A percentile compares a stretch with the other conserved stretches of the same genome.
Conservation (phyloP, 2,329 filamentous ascomycete genomes). For the Pestalotiopsis sp. region DNA sequence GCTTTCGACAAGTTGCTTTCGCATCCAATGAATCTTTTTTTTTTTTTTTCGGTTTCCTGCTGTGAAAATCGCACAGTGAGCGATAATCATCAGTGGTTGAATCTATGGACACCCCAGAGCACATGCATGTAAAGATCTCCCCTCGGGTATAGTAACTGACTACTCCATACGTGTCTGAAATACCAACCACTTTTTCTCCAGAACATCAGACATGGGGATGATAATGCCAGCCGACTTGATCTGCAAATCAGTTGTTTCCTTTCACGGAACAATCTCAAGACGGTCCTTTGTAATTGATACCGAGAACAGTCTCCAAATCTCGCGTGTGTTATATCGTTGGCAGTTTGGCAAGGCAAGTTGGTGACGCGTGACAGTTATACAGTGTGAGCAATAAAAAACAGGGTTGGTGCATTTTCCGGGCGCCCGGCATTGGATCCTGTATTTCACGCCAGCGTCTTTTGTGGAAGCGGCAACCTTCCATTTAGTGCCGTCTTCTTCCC, state of each 20-base stretch:
- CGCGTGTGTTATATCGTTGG: too few relatives aligned
- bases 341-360: too few relatives aligned
- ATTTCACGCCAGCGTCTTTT: neutral
- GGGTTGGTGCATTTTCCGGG: neutral
- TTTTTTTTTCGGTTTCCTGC: too few relatives aligned
- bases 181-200: too few relatives aligned
- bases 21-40: neutral
- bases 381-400: neutral
- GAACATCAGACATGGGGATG: too few relatives aligned
- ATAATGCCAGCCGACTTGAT: too few relatives aligned
- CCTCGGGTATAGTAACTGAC: neutral
- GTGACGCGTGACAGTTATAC: neutral
- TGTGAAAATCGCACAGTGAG: neutral
- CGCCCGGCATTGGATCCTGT: neutral
- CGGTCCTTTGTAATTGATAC: too few relatives aligned
- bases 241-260: too few relatives aligned
- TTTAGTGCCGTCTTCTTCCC: conserved; percentile 2
- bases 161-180: neutral
- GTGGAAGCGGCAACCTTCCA: neutral
- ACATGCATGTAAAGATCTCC: neutral
- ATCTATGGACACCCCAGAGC: neutral
- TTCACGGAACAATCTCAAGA: too few relatives aligned
- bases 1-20: neutral
- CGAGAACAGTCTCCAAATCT: too few relatives aligned
- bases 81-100: neutral